phyloP scores from a whole-genome alignment of 257 asterid genomes.

The Craterostigma plantagineum region DNA sequence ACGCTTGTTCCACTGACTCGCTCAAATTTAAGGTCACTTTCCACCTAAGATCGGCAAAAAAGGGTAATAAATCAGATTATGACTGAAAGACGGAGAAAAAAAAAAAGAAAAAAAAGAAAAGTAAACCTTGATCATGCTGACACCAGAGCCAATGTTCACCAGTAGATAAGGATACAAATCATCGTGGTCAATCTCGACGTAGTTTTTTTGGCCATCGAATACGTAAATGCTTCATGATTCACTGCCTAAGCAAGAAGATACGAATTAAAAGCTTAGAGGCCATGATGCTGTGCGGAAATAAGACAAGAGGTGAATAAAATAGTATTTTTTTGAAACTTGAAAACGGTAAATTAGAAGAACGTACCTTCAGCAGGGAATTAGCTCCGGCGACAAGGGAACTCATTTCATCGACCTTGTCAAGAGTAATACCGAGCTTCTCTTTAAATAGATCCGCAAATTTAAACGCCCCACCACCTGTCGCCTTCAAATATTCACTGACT shows the following conservation, averaged over 20 bases:
- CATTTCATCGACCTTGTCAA: conserved; percentile 96
- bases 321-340: conserved; percentile 3
- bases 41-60: conserved; percentile 30
- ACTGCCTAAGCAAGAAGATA: too few relatives aligned
- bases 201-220: conserved; percentile 50
- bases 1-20: conserved; percentile 96
- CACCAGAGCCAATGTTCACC: conserved; percentile 90
- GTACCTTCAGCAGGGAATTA: conserved; percentile 81
- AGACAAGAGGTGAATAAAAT: background rate
- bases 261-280: too few relatives aligned
- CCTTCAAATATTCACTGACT: conserved; percentile 40
- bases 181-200: conserved; percentile 59
- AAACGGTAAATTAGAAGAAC: background rate
- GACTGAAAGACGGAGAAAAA: too few relatives aligned
- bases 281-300: background rate
- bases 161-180: conserved; percentile 92
- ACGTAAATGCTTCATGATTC: conserved; percentile 70
- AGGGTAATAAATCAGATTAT: too few relatives aligned
- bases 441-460: conserved; percentile 73
- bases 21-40: conserved; percentile 57
- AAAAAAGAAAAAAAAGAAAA: background rate
- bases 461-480: conserved; percentile 99
- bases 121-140: conserved; percentile 96
- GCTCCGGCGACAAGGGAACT: conserved; percentile 86
- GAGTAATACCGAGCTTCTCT: conserved; percentile 66